Percentiles rank a stretch among this genome's conserved stretches.
Conservation (phyloP, 2,329 filamentous ascomycete genomes). For the Botrytis aclada region DNA sequence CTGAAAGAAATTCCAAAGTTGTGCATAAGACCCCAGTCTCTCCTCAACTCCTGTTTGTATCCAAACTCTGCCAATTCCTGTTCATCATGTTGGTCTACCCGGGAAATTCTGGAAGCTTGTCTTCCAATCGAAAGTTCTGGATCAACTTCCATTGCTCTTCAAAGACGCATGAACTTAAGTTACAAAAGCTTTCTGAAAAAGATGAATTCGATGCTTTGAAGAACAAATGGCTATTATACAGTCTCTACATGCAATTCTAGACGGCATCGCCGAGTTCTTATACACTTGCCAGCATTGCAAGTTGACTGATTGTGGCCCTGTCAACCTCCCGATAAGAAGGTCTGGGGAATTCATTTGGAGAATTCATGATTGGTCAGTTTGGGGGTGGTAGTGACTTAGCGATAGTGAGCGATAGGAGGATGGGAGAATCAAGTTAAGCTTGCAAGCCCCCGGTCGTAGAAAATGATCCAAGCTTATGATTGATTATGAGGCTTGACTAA, state of each 20-base stretch:
- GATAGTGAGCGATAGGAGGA: constrained; percentile 6
- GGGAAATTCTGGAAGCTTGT: constrained; percentile 18
- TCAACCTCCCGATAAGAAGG: constrained; percentile 20
- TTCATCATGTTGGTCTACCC: constrained; percentile 43
- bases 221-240: not conserved
- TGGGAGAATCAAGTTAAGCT: not conserved
- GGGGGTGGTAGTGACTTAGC: constrained; percentile 5
- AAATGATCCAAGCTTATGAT: not conserved
- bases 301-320: constrained; percentile 7
- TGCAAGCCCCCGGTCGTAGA: not conserved
- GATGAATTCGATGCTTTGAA: not conserved
- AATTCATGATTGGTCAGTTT: constrained; percentile 2
- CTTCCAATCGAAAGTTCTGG: constrained; percentile 21
- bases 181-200: not conserved
- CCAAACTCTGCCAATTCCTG: constrained; percentile 53
- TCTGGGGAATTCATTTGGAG: not conserved
- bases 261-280: constrained; percentile 16
- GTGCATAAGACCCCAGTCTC: constrained; percentile 57
- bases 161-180: not conserved
- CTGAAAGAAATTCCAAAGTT: constrained; percentile 62
- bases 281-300: not conserved
- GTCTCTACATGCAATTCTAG: not conserved
- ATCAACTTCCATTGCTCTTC: constrained; percentile 4
- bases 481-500: not conserved
- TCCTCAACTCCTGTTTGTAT: constrained; percentile 57